These are phyloP conservation scores for Musa itinerans DNA, from an alignment of 176 grass and related monocot genomes.

Conservation along the genomic window DNA sequence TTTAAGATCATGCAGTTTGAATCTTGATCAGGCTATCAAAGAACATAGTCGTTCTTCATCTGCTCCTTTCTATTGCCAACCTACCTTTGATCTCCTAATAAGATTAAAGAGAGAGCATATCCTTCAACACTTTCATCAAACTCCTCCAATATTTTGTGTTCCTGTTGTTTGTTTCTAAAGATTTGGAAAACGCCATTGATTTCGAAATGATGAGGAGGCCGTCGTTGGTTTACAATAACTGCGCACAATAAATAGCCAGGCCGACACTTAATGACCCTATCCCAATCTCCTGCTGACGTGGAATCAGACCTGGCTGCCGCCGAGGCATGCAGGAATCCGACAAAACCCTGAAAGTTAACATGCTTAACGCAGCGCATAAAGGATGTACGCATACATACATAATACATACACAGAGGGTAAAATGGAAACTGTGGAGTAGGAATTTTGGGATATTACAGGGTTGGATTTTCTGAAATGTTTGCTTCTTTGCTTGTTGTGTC, in stretches of 20 bases:
- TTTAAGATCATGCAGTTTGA: background rate
- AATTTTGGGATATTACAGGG: background rate
- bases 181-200: slow-evolving; percentile 14
- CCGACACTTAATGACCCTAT: background rate
- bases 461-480: background rate
- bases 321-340: background rate
- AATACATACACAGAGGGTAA: background rate
- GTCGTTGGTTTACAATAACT: slow-evolving; percentile 1
- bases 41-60: background rate
- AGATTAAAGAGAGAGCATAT: too few relatives aligned
- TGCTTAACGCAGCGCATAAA: background rate
- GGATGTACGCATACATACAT: background rate
- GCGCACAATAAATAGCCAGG: slow-evolving; percentile 10
- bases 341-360: background rate
- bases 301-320: background rate
- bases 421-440: background rate
- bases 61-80: background rate
- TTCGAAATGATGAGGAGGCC: slow-evolving; percentile 22
- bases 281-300: background rate
- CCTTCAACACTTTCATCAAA: too few relatives aligned
- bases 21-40: slow-evolving; percentile 22
- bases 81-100: background rate
- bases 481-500: background rate
- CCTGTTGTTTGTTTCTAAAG: background rate
- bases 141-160: background rate